Conservation (phyloP, 441 rosid species). For the Adansonia gregorii region DNA sequence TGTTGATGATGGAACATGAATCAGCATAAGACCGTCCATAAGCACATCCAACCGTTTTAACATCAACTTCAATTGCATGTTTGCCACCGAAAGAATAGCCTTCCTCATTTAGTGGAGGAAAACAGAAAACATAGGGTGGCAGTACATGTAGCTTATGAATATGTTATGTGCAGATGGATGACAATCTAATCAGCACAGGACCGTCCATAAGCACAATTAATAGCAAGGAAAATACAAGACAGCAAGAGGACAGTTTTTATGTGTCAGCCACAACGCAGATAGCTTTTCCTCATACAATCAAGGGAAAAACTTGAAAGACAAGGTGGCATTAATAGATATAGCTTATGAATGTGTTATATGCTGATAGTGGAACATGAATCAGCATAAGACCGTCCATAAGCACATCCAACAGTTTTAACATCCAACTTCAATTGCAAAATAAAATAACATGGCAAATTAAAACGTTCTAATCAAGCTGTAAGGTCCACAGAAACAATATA, state of each 20-base stretch:
- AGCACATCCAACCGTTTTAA: constrained; percentile 32
- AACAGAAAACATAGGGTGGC: constrained; percentile 18
- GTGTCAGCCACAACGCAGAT: constrained; percentile 29
- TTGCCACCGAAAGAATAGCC: neutral
- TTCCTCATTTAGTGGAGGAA: constrained; percentile 3
- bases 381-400: constrained; percentile 53
- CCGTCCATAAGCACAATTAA: constrained; percentile 17
- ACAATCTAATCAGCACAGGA: constrained; percentile 21
- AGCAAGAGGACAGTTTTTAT: neutral
- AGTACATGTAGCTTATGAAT: constrained; percentile 31
- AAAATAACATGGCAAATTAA: neutral
- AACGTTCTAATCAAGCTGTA: neutral
- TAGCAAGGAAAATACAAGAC: neutral
- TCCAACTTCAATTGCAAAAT: neutral
- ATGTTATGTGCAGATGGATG: constrained; percentile 10
- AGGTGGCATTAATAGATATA: constrained; percentile 27
- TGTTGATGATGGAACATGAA: constrained; percentile 33
- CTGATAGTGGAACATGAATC: constrained; percentile 32
- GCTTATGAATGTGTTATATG: constrained; percentile 56
- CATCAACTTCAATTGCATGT: neutral
- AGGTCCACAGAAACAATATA: constrained; percentile 1
- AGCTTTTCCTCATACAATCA: constrained; percentile 25
- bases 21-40: constrained; percentile 51
- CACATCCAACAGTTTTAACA: constrained; percentile 26
- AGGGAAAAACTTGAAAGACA: constrained; percentile 29